These are phyloP conservation scores for Trifolium repens DNA, from an alignment of 306 rosid species.

Conservation along the genomic window DNA sequence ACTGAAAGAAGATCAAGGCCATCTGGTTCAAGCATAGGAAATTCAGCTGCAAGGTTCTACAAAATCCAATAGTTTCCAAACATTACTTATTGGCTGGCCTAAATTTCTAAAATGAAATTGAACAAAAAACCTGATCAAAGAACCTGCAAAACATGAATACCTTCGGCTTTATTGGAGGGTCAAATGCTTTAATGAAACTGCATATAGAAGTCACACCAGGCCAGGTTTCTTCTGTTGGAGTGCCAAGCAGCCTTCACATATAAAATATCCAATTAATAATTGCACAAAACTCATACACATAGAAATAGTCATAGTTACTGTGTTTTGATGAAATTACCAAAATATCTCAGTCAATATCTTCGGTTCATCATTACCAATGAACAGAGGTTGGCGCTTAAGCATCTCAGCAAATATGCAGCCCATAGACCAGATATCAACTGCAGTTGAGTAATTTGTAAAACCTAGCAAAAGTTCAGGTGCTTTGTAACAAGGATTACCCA, in stretches of 20 bases:
- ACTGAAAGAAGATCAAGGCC: conserved; percentile 38
- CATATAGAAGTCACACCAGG: conserved; percentile 26
- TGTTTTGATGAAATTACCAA: not conserved
- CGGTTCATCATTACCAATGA: not conserved
- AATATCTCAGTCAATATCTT: not conserved
- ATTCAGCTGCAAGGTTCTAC: not conserved
- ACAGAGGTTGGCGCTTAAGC: not conserved
- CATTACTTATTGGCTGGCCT: not conserved
- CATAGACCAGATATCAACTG: conserved; percentile 36
- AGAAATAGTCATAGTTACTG: too few relatives aligned
- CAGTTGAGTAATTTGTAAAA: conserved; percentile 6
- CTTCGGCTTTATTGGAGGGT: not conserved
- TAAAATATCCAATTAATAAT: not conserved
- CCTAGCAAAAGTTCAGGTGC: conserved; percentile 43
- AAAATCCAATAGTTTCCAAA: conserved; percentile 5
- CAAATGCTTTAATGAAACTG: too few relatives aligned
- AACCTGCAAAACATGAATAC: not conserved
- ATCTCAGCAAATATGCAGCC: conserved; percentile 42
- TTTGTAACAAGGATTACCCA: not conserved
- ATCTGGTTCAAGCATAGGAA: not conserved
- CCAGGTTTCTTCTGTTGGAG: conserved; percentile 41
- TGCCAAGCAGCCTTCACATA: conserved; percentile 28
- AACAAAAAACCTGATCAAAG: not conserved
- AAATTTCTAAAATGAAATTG: not conserved
- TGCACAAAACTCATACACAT: not conserved